Conservation (phyloP, 176 grass and related monocot genomes). For the Carex scoparia region DNA sequence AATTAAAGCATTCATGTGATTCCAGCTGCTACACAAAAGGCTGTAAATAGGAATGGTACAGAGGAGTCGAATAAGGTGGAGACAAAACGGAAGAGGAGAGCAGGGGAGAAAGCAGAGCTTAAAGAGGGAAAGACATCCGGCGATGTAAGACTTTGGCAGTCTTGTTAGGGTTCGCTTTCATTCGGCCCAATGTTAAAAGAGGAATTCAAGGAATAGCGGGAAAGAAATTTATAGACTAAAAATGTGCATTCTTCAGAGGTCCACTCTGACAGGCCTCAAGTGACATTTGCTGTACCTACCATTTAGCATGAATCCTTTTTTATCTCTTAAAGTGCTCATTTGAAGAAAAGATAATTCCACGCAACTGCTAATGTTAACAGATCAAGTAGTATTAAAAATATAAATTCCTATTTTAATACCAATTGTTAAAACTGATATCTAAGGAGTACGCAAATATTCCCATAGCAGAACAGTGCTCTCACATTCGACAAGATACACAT, state of each 20-base stretch:
- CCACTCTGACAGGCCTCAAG: not conserved
- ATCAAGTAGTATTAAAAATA: not conserved
- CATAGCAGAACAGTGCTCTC: not conserved
- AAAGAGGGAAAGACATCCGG: conserved; percentile 1
- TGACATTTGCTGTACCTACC: not conserved
- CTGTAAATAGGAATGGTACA: not conserved
- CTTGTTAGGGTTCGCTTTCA: conserved; percentile 13
- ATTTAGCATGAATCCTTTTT: not conserved
- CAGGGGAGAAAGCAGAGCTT: conserved; percentile 3
- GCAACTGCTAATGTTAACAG: not conserved
- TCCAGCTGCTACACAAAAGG: not conserved
- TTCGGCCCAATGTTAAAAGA: not conserved
- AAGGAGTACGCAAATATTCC: not conserved
- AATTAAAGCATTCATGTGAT: not conserved
- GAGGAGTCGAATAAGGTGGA: not conserved
- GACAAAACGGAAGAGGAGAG: conserved; percentile 12
- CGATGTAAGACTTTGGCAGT: conserved; percentile 16
- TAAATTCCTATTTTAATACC: not conserved
- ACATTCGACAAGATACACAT: not conserved
- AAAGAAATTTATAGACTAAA: not conserved
- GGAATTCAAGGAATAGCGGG: not conserved
- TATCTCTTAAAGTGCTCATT: not conserved
- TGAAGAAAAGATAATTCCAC: not conserved
- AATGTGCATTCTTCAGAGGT: not conserved
- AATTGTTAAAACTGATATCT: not conserved